phyloP scores from a whole-genome alignment of 2,329 filamentous ascomycete genomes.

The Neofusicoccum laricinum region DNA sequence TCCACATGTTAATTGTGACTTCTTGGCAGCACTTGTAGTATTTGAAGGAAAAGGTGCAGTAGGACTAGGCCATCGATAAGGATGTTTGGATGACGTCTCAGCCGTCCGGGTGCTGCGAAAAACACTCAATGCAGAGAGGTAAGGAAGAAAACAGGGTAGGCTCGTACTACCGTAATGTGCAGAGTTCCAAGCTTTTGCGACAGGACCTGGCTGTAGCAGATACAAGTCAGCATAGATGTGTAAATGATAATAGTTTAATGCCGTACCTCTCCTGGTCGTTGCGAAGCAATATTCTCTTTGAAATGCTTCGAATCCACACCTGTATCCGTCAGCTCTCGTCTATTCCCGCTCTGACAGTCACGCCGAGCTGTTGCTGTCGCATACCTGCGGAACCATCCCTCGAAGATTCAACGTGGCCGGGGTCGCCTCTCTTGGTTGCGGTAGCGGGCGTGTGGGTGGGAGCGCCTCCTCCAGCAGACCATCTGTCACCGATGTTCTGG shows the following conservation, averaged over 20 bases:
- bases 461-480: conserved; percentile 29
- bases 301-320: conserved; percentile 4
- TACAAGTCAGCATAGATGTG: background rate
- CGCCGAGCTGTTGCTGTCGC: conserved; percentile 2
- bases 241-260: background rate
- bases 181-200: conserved; percentile 29
- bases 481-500: conserved; percentile 35
- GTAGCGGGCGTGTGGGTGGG: conserved; percentile 31
- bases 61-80: no score
- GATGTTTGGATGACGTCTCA: no score
- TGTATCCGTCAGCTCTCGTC: conserved; percentile 18
- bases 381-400: conserved; percentile 28
- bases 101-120: no score
- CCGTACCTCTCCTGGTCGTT: conserved; percentile 19
- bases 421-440: conserved; percentile 25
- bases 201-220: conserved; percentile 17
- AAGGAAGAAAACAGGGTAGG: background rate
- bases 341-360: no score
- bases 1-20: background rate
- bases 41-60: no score
- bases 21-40: no score
- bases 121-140: no score
- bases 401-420: conserved; percentile 25
- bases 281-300: conserved; percentile 27
- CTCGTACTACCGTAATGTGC: conserved; percentile 26